Conservation (phyloP, 1,284 basidiomycete species). For the Macrocystidia cucumis region DNA sequence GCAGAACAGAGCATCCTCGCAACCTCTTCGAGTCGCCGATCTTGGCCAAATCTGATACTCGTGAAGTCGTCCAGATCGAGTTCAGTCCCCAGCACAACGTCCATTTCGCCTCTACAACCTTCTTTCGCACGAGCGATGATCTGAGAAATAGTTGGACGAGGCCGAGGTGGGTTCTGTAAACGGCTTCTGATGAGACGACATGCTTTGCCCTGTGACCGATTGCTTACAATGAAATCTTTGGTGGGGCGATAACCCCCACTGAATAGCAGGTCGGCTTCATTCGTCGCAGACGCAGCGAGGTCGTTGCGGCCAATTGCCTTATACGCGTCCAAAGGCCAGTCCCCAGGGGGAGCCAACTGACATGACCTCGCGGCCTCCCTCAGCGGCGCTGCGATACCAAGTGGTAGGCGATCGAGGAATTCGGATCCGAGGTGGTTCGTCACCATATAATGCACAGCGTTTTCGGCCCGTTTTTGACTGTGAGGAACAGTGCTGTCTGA, state of each 20-base stretch:
- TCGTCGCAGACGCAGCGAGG: conserved; percentile 52
- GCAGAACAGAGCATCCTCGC: conserved; percentile 83
- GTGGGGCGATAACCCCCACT: conserved; percentile 45
- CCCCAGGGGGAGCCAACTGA: conserved; percentile 67
- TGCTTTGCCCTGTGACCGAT: neutral
- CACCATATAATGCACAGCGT: conserved; percentile 58
- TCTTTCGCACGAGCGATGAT: conserved; percentile 42
- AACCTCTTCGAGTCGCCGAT: conserved; percentile 82
- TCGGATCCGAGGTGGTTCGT: conserved; percentile 36
- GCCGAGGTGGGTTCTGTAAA: conserved; percentile 32
- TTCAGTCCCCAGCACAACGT: conserved; percentile 60
- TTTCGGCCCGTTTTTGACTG: conserved; percentile 54
- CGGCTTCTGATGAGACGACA: conserved; percentile 4
- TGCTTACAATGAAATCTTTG: conserved; percentile 53
- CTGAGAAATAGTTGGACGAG: conserved; percentile 41
- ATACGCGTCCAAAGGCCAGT: conserved; percentile 71
- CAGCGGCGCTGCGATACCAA: conserved; percentile 75
- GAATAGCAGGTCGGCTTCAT: conserved; percentile 31
- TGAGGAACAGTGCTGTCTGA: conserved; percentile 42
- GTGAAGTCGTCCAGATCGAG: conserved; percentile 67
- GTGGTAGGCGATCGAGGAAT: conserved; percentile 49
- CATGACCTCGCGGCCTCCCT: conserved; percentile 78
- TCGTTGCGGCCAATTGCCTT: conserved; percentile 76
- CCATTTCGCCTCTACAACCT: conserved; percentile 44
- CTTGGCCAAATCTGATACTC: conserved; percentile 80